These are phyloP conservation scores for Ceratocystis destructans DNA, from an alignment of 2,329 filamentous ascomycete genomes.

Conservation along the genomic window DNA sequence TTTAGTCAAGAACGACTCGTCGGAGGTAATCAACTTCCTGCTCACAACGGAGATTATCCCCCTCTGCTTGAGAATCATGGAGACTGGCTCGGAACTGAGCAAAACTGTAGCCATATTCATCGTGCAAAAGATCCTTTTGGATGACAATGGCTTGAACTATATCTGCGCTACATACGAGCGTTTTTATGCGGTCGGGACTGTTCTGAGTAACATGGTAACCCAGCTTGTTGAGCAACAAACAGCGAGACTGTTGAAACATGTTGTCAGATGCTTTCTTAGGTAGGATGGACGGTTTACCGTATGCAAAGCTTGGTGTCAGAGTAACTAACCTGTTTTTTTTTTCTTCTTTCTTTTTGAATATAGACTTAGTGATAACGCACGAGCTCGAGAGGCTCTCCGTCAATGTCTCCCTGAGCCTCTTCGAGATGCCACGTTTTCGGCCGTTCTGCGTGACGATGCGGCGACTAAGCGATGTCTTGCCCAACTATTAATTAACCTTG, in stretches of 20 bases:
- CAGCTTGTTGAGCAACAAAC: slow-evolving; percentile 97
- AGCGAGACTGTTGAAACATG: slow-evolving; percentile 87
- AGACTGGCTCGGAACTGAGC: slow-evolving; percentile 93
- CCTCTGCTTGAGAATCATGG: slow-evolving; percentile 95
- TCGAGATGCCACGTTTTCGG: slow-evolving; percentile 94
- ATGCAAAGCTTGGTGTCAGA: too few relatives aligned
- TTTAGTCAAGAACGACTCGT: slow-evolving; percentile 95
- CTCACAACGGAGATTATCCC: slow-evolving; percentile 97
- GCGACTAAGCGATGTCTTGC: slow-evolving; percentile 94
- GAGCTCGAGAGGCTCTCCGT: slow-evolving; percentile 82
- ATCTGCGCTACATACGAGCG: slow-evolving; percentile 98
- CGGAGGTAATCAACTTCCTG: slow-evolving; percentile 97
- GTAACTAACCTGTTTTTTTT: background rate
- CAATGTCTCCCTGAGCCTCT: slow-evolving; percentile 97
- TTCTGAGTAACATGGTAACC: slow-evolving; percentile 96
- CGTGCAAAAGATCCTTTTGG: slow-evolving; percentile 94
- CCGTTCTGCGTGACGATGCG: slow-evolving; percentile 88
- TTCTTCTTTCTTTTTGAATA: background rate
- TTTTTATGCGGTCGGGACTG: slow-evolving; percentile 95
- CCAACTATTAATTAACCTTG: slow-evolving; percentile 93
- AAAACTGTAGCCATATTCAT: slow-evolving; percentile 99
- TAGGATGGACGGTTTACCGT: slow-evolving; percentile 32
- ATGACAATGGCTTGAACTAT: slow-evolving; percentile 93
- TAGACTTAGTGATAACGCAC: slow-evolving; percentile 88
- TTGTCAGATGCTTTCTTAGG: slow-evolving; percentile 93